Conservation (phyloP, 1,284 basidiomycete genomes). For the Cutaneotrichosporon mucoides region DNA sequence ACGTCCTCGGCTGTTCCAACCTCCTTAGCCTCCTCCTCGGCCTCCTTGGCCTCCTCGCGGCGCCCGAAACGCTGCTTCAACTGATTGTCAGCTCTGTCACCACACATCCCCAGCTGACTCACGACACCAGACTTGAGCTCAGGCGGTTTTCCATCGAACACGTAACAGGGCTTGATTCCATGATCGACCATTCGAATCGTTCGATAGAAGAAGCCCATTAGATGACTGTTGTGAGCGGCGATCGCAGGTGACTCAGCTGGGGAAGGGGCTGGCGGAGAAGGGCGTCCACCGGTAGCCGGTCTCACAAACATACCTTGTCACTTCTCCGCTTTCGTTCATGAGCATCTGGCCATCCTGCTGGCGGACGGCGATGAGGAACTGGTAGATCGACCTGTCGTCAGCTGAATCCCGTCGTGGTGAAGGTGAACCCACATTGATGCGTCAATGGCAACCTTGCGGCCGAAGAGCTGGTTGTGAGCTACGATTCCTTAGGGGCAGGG, state of each 20-base stretch:
- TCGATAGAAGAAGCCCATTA: conserved; percentile 98
- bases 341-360: conserved; percentile 95
- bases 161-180: conserved; percentile 96
- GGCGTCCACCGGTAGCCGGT: conserved; percentile 14
- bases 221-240: conserved; percentile 60
- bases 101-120: conserved; percentile 47
- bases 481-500: not conserved
- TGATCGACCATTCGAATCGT: conserved; percentile 98
- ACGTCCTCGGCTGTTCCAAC: conserved; percentile 88
- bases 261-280: not conserved
- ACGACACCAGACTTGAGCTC: conserved; percentile 96
- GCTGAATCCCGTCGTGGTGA: not conserved
- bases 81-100: conserved; percentile 1
- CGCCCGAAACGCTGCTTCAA: conserved; percentile 70
- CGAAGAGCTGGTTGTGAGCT: conserved; percentile 60
- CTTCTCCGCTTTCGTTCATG: conserved; percentile 94
- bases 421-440: conserved; percentile 73
- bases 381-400: conserved; percentile 54
- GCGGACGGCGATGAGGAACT: conserved; percentile 96
- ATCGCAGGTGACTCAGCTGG: not conserved
- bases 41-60: conserved; percentile 88
- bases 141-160: conserved; percentile 98
- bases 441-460: conserved; percentile 97
- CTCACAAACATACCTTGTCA: conserved; percentile 60
- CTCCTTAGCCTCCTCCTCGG: conserved; percentile 94